Base-by-base conservation (phyloP, 225 moss, liverwort and hornwort genomes). In the Takakia lepidozioides region DNA sequence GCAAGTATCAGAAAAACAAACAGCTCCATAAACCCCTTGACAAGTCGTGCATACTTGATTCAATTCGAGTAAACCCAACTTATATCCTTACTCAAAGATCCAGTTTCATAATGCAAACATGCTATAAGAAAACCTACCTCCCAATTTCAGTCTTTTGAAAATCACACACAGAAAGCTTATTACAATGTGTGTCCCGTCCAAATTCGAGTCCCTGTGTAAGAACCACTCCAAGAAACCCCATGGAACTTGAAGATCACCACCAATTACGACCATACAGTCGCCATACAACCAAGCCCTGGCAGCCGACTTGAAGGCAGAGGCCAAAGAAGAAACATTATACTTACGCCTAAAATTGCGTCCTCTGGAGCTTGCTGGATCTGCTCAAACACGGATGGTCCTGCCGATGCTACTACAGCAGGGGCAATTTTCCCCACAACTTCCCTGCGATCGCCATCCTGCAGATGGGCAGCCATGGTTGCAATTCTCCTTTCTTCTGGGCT, bases 301-400 rank as follows among this genome's bases (percentile, higher is more conserved):
- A 30, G 4, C 17, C 16, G 49, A 24, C 18, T 0, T 4, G 8
- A 20, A 43, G 19, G 43, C 10, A 43, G 20, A n/a, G 2, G 18
- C 13, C 38, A 26, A n/a, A 10, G 25, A 3, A 37, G 27, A 37
- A 14, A 2, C 19, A 10, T 1, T 20, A 17, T 10, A 56, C 69
- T 19, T 57, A 85, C 88, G 20, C 88, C 88, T 15, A 85, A 64
- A 51, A 93, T 93, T 11, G 92, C 55, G 64, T 93, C 92, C 25
- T 93, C 92, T 17, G 92, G 88, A 35, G 88, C 92, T 47, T 85
- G 85, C 45, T 75, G 77, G 19, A 93, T 65, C 43, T 81, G 62
- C 59, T 72, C 69, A 27, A 93, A 93, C 41, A 59, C 70, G 47
- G 88, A 88, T n/a, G n/a, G n/a, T n/a, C n/a, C n/a, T 0, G 50